Conservation (phyloP, 139 green algal genomes). For the Chlamydomonas incerta region DNA sequence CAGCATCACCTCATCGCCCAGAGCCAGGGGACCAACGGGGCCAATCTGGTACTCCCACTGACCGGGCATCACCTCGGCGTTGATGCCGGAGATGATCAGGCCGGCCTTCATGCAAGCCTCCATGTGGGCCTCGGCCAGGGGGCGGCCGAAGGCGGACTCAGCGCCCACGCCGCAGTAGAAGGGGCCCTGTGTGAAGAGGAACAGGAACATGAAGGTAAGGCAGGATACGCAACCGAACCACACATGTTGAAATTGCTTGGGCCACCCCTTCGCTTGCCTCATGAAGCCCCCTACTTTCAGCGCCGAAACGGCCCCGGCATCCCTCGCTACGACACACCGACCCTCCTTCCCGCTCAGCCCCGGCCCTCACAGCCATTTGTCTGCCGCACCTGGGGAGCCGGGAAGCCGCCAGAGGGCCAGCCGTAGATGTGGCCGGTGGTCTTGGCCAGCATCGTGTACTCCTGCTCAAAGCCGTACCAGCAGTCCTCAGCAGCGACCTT, state of each 20-base stretch:
- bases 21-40: constrained; percentile 82
- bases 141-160: constrained; percentile 86
- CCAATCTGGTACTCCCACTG: constrained; percentile 97
- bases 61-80: constrained; percentile 92
- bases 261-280: too few species aligned
- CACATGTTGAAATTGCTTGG: too few species aligned
- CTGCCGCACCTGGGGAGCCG: constrained; percentile 72
- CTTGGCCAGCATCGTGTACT: constrained; percentile 91
- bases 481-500: constrained; percentile 64
- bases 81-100: constrained; percentile 88
- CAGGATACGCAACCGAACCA: too few species aligned
- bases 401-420: constrained; percentile 90
- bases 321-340: too few species aligned
- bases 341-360: too few species aligned
- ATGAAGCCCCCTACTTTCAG: too few species aligned
- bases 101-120: constrained; percentile 90
- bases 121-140: constrained; percentile 86
- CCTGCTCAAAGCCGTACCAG: constrained; percentile 93
- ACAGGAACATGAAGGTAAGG: too few species aligned
- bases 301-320: too few species aligned
- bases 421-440: constrained; percentile 69
- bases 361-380: too few species aligned
- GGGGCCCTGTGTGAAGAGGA: constrained; percentile 71
- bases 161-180: constrained; percentile 91
- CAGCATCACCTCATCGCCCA: constrained; percentile 86